These are phyloP conservation scores for Herpotrichia juniperi DNA, from an alignment of 2,329 filamentous ascomycete species.

Conservation along the genomic window DNA sequence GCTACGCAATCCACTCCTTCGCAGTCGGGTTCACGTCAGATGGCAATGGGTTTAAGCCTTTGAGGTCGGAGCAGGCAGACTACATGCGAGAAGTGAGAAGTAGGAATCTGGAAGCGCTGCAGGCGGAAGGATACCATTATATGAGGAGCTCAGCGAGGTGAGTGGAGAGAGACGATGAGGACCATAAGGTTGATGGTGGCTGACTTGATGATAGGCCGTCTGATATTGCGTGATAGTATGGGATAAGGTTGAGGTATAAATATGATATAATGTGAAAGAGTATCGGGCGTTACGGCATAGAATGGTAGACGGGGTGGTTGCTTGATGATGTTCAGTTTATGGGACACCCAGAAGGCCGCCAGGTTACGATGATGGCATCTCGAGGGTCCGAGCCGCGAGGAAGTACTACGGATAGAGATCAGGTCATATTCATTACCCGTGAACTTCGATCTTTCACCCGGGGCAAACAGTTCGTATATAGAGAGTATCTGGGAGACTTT, in stretches of 20 bases:
- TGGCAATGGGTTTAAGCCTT: not conserved
- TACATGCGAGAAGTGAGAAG: conserved; percentile 42
- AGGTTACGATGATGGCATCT: too few relatives aligned
- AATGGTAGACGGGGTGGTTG: not conserved
- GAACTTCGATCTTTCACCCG: too few relatives aligned
- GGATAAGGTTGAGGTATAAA: too few relatives aligned
- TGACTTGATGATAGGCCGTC: not conserved
- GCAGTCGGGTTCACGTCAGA: not conserved
- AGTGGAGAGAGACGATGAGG: not conserved
- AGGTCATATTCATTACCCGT: too few relatives aligned
- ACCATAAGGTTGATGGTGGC: too few relatives aligned
- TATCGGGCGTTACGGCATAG: not conserved
- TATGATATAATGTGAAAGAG: too few relatives aligned
- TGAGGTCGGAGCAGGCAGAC: conserved; percentile 24
- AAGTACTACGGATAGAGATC: too few relatives aligned
- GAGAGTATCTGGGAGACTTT: too few relatives aligned
- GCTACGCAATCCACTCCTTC: conserved; percentile 2
- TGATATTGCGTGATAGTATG: too few relatives aligned
- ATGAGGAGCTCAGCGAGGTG: not conserved
- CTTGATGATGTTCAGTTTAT: not conserved
- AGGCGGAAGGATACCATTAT: not conserved
- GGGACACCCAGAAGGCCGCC: too few relatives aligned
- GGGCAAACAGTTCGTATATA: too few relatives aligned
- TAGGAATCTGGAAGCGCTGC: conserved; percentile 22
- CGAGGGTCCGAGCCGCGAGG: too few relatives aligned